Evolutionary conservation across 179 eudicot species (phyloP), one percentile per base, ranked within the genome.

Genomic region (Pouteria campechiana): DNA sequence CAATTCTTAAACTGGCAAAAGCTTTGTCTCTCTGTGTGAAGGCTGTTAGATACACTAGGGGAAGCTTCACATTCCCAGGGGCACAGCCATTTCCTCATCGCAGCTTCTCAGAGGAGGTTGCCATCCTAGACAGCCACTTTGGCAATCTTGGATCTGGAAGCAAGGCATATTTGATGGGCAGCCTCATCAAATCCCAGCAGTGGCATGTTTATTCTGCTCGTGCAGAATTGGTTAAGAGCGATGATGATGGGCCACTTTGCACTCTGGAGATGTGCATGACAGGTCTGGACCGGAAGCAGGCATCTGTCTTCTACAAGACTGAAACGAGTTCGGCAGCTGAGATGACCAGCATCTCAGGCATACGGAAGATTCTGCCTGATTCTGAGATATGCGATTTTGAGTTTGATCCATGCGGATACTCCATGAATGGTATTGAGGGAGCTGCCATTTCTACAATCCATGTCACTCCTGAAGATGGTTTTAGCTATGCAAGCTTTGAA

Each of bases 401-500:
- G 15, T 83, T 83, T 21, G 88, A 83, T 15, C 93, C 93, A 0
- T 83, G 93, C 48, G 93, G 93, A 1, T 83, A 83, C 36, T 83
- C 94, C 27, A 83, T 83, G 94, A 83, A 83, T 44, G 67, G 82
- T 2, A 55, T 83, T 28, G 94, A 83, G 47, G 85, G 75, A 6
- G 57, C 64, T 20, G 79, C 90, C 0, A 55, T 83, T 52, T 80
- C 90, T 3, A 83, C 85, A 31, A 80, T 80, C 50, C 94, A 83
- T 49, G 69, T 83, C 4, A 83, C 94, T 5, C 94, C 92, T 0
- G 94, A 83, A 55, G 90, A 83, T 32, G 94, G 94, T 1, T 83
- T 83, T 66, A 83, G 94, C 57, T 83, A 83, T 19, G 90, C 83
- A 0, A 83, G 94, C 53, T 83, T 83, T 60, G 94, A 83, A 70